Conservation (phyloP, 2,329 filamentous ascomycete species). For the Xylariaceae sp. region DNA sequence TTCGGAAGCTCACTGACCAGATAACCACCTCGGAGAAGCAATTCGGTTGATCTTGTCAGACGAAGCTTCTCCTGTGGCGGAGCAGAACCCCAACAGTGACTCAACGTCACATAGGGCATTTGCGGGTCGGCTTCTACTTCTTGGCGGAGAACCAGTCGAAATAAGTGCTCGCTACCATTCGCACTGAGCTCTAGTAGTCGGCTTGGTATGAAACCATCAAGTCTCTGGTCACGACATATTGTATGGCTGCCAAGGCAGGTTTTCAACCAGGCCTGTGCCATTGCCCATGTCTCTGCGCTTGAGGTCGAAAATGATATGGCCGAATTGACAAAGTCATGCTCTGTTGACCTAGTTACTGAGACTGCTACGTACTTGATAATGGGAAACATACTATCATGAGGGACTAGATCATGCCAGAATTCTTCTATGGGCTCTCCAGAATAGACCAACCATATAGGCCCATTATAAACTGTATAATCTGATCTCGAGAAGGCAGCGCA, state of each 20-base stretch:
- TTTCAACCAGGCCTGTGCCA: neutral
- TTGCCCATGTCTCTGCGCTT: too few species aligned
- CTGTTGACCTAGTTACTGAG: too few species aligned
- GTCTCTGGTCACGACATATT: neutral
- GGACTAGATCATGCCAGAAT: too few species aligned
- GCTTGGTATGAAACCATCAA: neutral
- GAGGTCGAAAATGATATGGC: too few species aligned
- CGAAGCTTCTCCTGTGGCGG: neutral
- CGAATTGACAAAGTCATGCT: too few species aligned
- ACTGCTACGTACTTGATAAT: too few species aligned
- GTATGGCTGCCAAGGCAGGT: neutral
- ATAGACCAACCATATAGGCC: too few species aligned
- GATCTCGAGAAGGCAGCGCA: too few species aligned
- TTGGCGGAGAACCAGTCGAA: neutral
- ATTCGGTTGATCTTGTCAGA: neutral
- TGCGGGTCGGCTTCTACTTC: neutral
- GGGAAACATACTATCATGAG: too few species aligned
- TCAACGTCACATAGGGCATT: slow-evolving; percentile 3
- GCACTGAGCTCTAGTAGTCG: neutral
- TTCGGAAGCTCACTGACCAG: neutral
- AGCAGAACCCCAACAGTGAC: neutral
- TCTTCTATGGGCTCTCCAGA: too few species aligned
- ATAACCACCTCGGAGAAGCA: neutral
- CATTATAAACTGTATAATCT: too few species aligned
- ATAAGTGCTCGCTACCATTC: too few species aligned